Base-by-base conservation (phyloP, 805 yeast species). In the Candida sanyiensis region DNA sequence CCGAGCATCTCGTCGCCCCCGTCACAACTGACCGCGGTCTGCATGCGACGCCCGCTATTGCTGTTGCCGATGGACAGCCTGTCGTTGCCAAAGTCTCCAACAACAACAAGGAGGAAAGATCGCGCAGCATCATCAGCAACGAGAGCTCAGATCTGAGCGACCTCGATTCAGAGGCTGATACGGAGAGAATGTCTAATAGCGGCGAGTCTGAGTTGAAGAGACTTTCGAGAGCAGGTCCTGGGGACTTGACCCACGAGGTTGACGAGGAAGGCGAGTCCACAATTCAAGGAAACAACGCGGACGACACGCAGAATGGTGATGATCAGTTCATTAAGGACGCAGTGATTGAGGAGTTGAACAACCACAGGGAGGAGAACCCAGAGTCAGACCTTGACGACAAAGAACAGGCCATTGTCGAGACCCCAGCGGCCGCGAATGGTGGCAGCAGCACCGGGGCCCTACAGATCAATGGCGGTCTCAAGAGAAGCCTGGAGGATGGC, bases 121-220 rank as follows among this genome's bases (percentile, higher is more conserved):
- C 51, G 22, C 43, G 35, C 20, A 47, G 59, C 13, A 43, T 51
- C 12, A 56, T 40, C 15, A 51, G 55, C 12, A 54, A 54, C 39
- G 54, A 47, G 29, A 47, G 54, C 13, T 64, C 69, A 28, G 83
- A 76, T 40, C 58, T 76, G 45, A 77, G 74, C 34, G 82, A 75
- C 38, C 67, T 75, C 41, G 78, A 78, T 48, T 81, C 93, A 12
- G 96, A 88, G 60, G 95, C 93, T 13, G 97, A 88, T 57, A 88
- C 97, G 0, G 96, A 88, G 55, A 81, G 76, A 50, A 77, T 87
- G 85, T 90, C 77, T 31, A 55, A 62, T 45, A 56, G 62, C 42
- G 49, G 42, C 44, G 52, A 48, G 30, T 65, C 72, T 7, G 58
- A 64, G 51, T 59, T 71, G 44, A 63, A 69, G 20, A 69, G 59